These are phyloP conservation scores for Trichoderma atrobrunneum DNA, from an alignment of 2,329 filamentous ascomycete genomes.

Conservation along the genomic window DNA sequence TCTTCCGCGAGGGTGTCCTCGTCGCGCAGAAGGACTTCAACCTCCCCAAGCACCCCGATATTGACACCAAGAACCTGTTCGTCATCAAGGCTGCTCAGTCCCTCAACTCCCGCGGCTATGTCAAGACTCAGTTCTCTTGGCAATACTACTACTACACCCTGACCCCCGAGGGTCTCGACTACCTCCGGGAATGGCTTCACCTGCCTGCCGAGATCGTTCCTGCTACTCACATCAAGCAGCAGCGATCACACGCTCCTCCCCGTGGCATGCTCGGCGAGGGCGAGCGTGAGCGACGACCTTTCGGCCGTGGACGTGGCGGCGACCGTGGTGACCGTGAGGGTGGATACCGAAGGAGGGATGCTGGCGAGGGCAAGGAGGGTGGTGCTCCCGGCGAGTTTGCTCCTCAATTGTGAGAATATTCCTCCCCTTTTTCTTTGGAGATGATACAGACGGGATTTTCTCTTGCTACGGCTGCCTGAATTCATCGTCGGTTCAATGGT, in stretches of 20 bases:
- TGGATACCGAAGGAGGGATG: constrained; percentile 88
- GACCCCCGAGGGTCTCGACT: constrained; percentile 98
- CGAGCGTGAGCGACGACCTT: constrained; percentile 77
- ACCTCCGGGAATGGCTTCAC: constrained; percentile 99
- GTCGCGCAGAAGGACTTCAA: constrained; percentile 99
- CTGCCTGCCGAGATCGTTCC: constrained; percentile 99
- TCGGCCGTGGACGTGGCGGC: constrained; percentile 74
- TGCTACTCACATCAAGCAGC: constrained; percentile 99
- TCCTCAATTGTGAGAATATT: constrained; percentile 72
- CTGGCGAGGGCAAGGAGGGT: constrained; percentile 84
- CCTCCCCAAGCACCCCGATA: constrained; percentile 94
- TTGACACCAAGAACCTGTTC: constrained; percentile 99
- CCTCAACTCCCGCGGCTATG: constrained; percentile 93
- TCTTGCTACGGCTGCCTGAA: not conserved
- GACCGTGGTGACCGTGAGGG: constrained; percentile 81
- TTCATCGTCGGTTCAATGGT: not conserved
- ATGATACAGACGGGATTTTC: not conserved
- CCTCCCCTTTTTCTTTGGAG: not conserved
- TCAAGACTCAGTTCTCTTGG: constrained; percentile 99
- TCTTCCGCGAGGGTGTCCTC: constrained; percentile 91
- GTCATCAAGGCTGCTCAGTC: constrained; percentile 99
- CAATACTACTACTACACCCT: constrained; percentile 99
- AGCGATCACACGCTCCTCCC: constrained; percentile 96
- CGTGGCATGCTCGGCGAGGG: constrained; percentile 96
- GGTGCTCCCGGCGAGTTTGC: constrained; percentile 88